Base-by-base conservation (phyloP, 768 basidiomycete species). In the Pulveroboletus sp. region DNA sequence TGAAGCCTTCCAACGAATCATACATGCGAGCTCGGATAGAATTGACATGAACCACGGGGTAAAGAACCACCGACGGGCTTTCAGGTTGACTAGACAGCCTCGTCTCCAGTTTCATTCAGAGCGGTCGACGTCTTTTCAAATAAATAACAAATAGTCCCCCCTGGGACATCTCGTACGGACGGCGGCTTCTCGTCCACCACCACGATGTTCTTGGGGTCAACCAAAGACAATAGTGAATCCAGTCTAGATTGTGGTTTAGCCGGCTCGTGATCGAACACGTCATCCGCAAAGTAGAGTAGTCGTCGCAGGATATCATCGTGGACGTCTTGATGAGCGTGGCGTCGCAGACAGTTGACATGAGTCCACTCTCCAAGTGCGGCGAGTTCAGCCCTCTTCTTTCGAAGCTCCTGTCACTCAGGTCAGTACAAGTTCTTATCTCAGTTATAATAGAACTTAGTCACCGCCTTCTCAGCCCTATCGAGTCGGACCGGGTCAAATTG, bases 351-450 rank as follows among this genome's bases (percentile, higher is more conserved):
- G 62, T 91, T 81, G 65, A 92, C 79, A 61, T 95, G 93, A 20
- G 77, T 84, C 91, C 92, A 95, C 60, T 89, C 81, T 37, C 81
- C 79, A 27, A 95, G 76, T 5, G 84, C 76, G 6, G 86, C 83
- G 31, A 94, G 76, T 45, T 74, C 83, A 9, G 73, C 75, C 56
- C 78, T 81, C 73, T 86, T 85, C 69, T 81, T 85, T 59, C 78
- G 76, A 54, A 81, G 54, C 55, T 84, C 82, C 89, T 88, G 50
- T 20, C 14, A 8, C 12, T 13, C 9, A 26, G 34, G 53, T 58
- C 49, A 54, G 32, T 36, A 24, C 27, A 9, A 35, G 5, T 35
- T 16, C 32, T 46, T 11, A 19, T 11, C 11, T 32, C 13, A 16
- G 3, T 39, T 10, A 44, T 7, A 49, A 44, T 37, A 20, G 37